Evolutionary conservation across 768 basidiomycete species (phyloP), one percentile per base, ranked within the genome.

Genomic region (Hygrocybe punicea): DNA sequence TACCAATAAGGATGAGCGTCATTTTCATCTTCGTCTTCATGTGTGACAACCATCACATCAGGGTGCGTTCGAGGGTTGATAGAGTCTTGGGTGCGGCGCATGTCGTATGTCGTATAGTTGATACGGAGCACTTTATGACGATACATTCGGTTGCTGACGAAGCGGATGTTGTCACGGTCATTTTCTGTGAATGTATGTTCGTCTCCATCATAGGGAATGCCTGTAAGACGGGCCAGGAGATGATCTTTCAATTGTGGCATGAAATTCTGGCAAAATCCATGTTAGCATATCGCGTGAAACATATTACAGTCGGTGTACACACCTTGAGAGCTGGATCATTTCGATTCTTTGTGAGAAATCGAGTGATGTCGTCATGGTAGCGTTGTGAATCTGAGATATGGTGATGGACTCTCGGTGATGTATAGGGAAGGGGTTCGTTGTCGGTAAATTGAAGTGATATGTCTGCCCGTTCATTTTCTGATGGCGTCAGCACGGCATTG

Each of bases 31-130:
- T 35, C 36, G 40, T 55, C 60, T 10, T 66, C 58, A 17, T 51
- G 13, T 1, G 45, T 51, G 0, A 14, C 51, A 4, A 63, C 60
- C 55, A 63, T 73, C 6, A 77, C 35, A 14, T 76, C 62, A 0
- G 64, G 25, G n/a, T 72, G 65, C 0, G 62, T 68, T 0, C 54
- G 24, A 5, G 67, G 63, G 29, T 74, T 72, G 42, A 76, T 57
- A 0, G 60, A 51, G 52, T 78, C 75, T 56, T 76, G 72, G 5
- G 58, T 54, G 1, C 69, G 65, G 4, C 51, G 48, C 6, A 71
- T 58, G 23, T 72, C 63, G 13, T 70, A 72, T 0, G 61, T 68
- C 0, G 70, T 72, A 21, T 69, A 72, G 35, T 71, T 71, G 29
- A 73, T 11, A 0, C 47, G 56, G 0, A 69, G 25, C 0, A 63